These are phyloP conservation scores for Apiospora malaysiana DNA, from an alignment of 2,329 filamentous ascomycete genomes.

Conservation along the genomic window DNA sequence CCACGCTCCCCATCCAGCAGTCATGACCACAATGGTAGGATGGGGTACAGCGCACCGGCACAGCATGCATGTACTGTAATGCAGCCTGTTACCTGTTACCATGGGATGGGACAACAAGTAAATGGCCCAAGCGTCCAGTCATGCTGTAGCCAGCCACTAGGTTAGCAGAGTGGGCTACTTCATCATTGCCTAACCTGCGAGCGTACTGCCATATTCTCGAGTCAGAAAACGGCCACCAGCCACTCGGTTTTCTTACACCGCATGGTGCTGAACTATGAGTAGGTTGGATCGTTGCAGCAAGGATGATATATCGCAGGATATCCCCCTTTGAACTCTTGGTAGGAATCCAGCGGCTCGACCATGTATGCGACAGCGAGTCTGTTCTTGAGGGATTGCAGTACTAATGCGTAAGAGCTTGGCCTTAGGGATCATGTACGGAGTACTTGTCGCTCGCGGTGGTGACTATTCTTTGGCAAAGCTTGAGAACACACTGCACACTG, in stretches of 20 bases:
- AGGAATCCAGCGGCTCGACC: background rate
- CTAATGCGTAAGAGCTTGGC: background rate
- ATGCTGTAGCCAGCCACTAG: background rate
- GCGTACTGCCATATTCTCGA: background rate
- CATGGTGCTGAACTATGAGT: background rate
- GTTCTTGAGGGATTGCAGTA: background rate
- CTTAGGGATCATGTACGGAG: background rate
- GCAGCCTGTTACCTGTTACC: background rate
- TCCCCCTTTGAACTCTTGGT: background rate
- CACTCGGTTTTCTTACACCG: background rate
- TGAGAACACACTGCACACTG: background rate
- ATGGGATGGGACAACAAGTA: background rate
- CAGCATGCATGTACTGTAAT: too few species aligned
- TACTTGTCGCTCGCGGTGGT: background rate
- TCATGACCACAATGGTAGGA: too few species aligned
- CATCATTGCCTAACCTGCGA: background rate
- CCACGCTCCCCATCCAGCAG: background rate
- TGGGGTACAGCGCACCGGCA: background rate
- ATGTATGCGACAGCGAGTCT: background rate
- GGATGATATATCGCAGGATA: background rate
- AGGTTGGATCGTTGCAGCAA: background rate
- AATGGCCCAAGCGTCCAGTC: constrained; percentile 1
- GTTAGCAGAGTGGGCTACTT: background rate
- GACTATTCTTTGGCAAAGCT: background rate
- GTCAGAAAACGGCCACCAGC: background rate